These are phyloP conservation scores for Metschnikowia kunwiensis DNA, from an alignment of 805 yeast genomes.

Conservation along the genomic window DNA sequence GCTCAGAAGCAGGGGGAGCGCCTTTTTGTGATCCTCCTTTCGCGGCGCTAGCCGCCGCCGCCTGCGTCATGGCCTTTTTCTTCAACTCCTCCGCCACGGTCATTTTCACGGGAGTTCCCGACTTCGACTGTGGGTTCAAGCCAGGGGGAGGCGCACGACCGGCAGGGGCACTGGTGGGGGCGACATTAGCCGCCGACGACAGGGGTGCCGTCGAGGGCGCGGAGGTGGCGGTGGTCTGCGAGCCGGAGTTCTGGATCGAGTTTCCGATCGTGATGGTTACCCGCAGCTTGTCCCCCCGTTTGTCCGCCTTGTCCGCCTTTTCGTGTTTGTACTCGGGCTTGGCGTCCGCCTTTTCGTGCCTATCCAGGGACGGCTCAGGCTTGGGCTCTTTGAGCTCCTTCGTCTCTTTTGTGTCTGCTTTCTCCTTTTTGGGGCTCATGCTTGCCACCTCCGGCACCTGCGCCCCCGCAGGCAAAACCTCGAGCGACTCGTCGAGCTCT, in stretches of 20 bases:
- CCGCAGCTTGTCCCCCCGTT: not conserved
- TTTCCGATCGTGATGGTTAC: constrained; percentile 9
- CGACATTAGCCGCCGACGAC: not conserved
- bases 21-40: constrained; percentile 2
- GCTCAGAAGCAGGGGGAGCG: not conserved
- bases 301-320: not conserved
- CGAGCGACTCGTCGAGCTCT: constrained; percentile 52
- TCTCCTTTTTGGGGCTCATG: not conserved
- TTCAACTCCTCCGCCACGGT: constrained; percentile 19
- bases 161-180: constrained; percentile 2
- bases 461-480: constrained; percentile 6
- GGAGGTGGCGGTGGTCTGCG: not conserved
- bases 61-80: constrained; percentile 18
- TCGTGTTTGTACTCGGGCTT: constrained; percentile 3
- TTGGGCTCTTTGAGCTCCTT: not conserved
- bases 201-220: not conserved
- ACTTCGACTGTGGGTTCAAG: constrained; percentile 14
- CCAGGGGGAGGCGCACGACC: constrained; percentile 21
- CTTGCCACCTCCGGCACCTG: not conserved
- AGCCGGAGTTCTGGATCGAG: constrained; percentile 1
- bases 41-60: constrained; percentile 8
- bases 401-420: not conserved
- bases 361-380: not conserved
- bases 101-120: constrained; percentile 11
- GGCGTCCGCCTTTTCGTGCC: not conserved